Base-by-base conservation (phyloP, 2,329 filamentous ascomycete genomes). In the Neopestalotiopsis sp. region DNA sequence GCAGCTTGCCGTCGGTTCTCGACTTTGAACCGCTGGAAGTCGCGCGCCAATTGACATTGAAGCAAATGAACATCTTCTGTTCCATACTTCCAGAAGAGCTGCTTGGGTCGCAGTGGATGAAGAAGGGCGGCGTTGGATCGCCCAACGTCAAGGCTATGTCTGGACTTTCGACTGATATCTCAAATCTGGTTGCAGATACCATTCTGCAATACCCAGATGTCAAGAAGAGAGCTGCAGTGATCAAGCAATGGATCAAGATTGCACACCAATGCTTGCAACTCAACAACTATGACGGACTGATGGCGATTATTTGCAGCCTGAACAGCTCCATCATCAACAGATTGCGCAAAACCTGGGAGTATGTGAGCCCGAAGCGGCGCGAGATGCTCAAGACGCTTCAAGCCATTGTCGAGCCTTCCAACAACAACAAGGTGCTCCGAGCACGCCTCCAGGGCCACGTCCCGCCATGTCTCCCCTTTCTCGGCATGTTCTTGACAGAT, bases 241-340 rank as follows among this genome's bases (percentile, higher is more conserved):
- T 99, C 83, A 98, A 99, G 84, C 95, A 98, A 75, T 99, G 96
- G 96, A 93, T 98, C 78, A 99, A 98, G 85, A 91, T 98, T 74
- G 94, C 94, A 0, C 88, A 92, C 74, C 93, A 93, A 75, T 97
- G 94, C 73, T 84, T 97, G 4, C 93, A 96, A 76, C 87, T 98
- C 32, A 92, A 96, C 83, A 99, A 99, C 82, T 99, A 98, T 75
- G 95, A 99, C 77, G 94, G 94, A 0, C 84, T 99, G 12, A 98
- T 98, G 94, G 94, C 96, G 7, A 97, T 99, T 74, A 94, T 97
- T 75, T 98, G 95, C 84, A 95, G 93, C 10, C 83, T 99, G 63
- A 97, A 97, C 81, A 95, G 93, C 68, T 97, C 95, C 17, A 95
- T 94, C 75, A 95, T 99, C 73, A 90, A 90, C 67, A 93, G 96